Evolutionary conservation across 2,329 filamentous ascomycete genomes (phyloP).

Genomic region (Epichloe typhina): DNA sequence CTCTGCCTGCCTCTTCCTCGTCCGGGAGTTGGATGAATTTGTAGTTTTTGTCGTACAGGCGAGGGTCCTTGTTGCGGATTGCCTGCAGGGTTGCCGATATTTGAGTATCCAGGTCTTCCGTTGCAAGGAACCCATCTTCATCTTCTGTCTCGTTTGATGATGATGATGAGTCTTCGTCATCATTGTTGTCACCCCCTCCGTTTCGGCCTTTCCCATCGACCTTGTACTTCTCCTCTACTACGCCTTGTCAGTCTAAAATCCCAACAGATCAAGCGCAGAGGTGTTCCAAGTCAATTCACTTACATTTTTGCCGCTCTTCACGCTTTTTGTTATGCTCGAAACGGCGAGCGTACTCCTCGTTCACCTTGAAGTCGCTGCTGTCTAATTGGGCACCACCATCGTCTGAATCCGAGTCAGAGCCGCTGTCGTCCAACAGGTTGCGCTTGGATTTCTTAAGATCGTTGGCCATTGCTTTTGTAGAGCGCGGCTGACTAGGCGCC

Average conservation of each 20-base stretch:
- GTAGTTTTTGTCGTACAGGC: slow-evolving; percentile 68
- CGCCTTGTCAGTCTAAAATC: slow-evolving; percentile 5
- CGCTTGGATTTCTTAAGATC: slow-evolving; percentile 27
- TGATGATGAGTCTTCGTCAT: slow-evolving; percentile 38
- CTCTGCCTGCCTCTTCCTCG: slow-evolving; percentile 25
- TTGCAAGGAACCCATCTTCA: slow-evolving; percentile 77
- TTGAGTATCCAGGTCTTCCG: slow-evolving; percentile 71
- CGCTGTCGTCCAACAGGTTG: slow-evolving; percentile 42
- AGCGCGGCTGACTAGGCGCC: slow-evolving; percentile 2
- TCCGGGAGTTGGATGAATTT: slow-evolving; percentile 66
- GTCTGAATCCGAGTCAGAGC: slow-evolving; percentile 37
- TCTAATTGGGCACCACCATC: slow-evolving; percentile 28
- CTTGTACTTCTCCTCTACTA: slow-evolving; percentile 80
- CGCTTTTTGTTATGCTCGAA: slow-evolving; percentile 98
- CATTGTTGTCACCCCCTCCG: slow-evolving; percentile 9
- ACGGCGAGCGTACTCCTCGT: slow-evolving; percentile 74
- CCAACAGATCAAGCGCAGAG: not conserved
- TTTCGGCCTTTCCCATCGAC: slow-evolving; percentile 26
- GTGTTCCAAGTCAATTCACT: slow-evolving; percentile 16
- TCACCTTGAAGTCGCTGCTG: slow-evolving; percentile 57
- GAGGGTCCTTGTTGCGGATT: slow-evolving; percentile 80
- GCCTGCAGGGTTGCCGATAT: slow-evolving; percentile 79
- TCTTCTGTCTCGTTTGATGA: slow-evolving; percentile 76
- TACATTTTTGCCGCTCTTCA: slow-evolving; percentile 65
- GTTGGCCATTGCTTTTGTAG: slow-evolving; percentile 7